phyloP scores from a whole-genome alignment of 202 grass and related monocot species.

The Cymbopogon flexuosus region DNA sequence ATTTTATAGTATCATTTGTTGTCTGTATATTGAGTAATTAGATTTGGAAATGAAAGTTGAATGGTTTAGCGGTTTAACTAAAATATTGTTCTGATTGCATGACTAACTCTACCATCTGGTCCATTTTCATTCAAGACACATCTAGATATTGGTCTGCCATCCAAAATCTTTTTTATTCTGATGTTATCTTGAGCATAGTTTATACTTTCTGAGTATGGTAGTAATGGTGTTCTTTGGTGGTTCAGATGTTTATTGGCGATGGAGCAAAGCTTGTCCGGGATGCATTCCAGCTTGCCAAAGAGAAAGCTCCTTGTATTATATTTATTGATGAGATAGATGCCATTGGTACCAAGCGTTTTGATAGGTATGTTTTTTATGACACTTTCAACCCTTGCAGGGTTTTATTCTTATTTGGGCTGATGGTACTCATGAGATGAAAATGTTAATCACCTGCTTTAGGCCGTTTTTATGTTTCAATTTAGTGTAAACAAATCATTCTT shows the following conservation, averaged over 20 bases:
- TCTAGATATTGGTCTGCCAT: neutral
- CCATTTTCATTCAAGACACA: neutral
- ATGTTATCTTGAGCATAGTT: constrained; percentile 22
- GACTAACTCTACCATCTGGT: neutral
- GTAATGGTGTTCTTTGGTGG: neutral
- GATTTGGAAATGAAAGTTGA: neutral
- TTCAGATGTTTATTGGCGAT: constrained; percentile 93
- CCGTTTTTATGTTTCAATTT: neutral
- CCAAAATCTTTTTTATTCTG: neutral
- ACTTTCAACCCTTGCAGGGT: neutral
- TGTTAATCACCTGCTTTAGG: neutral
- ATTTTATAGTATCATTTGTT: neutral
- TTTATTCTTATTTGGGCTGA: neutral
- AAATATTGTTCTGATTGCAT: neutral
- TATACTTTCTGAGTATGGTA: constrained; percentile 3
- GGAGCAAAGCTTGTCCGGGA: constrained; percentile 90
- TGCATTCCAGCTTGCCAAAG: constrained; percentile 91
- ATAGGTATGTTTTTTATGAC: constrained; percentile 46
- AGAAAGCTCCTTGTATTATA: constrained; percentile 91
- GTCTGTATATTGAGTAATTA: neutral
- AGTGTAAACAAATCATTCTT: neutral
- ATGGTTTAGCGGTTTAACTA: neutral
- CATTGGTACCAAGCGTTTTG: constrained; percentile 85
- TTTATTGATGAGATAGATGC: constrained; percentile 98
- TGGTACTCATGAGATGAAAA: neutral